Evolutionary conservation across 345 rosid genomes (phyloP), one percentile per base, ranked within the genome.

Genomic region (Triadica sebifera): DNA sequence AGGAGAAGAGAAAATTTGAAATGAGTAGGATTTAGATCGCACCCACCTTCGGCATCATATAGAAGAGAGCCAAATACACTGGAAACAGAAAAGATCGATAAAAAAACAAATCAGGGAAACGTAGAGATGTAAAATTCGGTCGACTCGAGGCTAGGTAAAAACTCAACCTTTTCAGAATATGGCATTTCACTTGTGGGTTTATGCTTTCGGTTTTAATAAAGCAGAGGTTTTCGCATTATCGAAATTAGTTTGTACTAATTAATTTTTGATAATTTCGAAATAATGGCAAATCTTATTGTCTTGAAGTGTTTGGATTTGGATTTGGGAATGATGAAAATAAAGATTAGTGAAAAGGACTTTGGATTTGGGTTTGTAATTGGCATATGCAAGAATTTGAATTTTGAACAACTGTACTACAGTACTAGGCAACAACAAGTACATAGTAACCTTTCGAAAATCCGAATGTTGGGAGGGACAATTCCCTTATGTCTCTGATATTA

Each of bases 121-220:
- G 25, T 67, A 49, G 12, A 16, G 55, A 46, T 12, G 12, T 47
- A 56, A 70, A 70, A 53, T 70, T 70, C 73, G 63, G 63, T 55
- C 41, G 12, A 41, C 16, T 45, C 74, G 41, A 71, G 53, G 65
- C 43, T 2, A 60, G 5, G 24, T 22, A 66, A 43, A n/a, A n/a
- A n/a, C n/a, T n/a, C n/a, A n/a, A n/a, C n/a, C n/a, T 11, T n/a
- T 12, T 22, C 34, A 0, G 49, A 19, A 38, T 53, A 12, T 69
- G 38, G 4, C 1, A 47, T 47, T n/a, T 53, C 34, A 29, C n/a
- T 29, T 29, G 1, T 2, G 2, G 34, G 34, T 29, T 29, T 29
- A 29, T 29, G 34, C 34, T 29, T 29, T 29, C 34, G 1, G 34
- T 29, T 29, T n/a, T n/a, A n/a, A 29, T 29, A 29, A 1, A 29